Evolutionary conservation across 148 eudicot species (phyloP), one percentile per base, ranked within the genome.

Genomic region (Diospyros lotus): DNA sequence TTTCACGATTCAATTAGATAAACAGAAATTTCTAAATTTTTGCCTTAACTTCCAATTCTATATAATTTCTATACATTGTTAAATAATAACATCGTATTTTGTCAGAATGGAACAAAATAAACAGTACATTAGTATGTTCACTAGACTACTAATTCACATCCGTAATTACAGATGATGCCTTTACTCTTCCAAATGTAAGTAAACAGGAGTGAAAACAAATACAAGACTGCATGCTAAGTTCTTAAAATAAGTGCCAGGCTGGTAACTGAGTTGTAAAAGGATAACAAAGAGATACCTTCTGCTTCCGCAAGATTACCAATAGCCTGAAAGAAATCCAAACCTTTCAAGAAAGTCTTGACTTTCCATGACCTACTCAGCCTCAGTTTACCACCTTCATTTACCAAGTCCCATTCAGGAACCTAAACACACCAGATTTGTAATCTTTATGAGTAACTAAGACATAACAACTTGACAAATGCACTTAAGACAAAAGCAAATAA

Each of bases 331-430:
- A 92, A 86, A 84, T 92, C 97, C 72, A 94, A 82, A 45, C 98
- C 98, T 85, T 86, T 89, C 28, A 79, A 75, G 68, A 94, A 94
- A 60, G 82, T 89, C 87, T 92, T 94, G 65, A 89, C 96, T 85
- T 87, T 94, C 98, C 96, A 92, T 59, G 93, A 80, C 41, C 89
- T 83, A 66, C 83, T 85, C 64, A 94, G 85, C 89, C 86, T 94
- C 77, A 84, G 38, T 41, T 59, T 76, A 77, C 89, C 96, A 73
- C 75, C 90, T 77, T 90, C 92, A 76, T 82, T 86, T 38, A 79
- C 71, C 76, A 94, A 77, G 74, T 81, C 80, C 98, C 98, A 94
- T 69, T 83, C 93, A 43, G 93, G 89, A 73, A 94, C 93, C 98
- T 94, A 81, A 58, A 82, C 43, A 53, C 11, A 52, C 41, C 51